Conservation (phyloP, 441 rosid genomes). For the Gossypium davidsonii region DNA sequence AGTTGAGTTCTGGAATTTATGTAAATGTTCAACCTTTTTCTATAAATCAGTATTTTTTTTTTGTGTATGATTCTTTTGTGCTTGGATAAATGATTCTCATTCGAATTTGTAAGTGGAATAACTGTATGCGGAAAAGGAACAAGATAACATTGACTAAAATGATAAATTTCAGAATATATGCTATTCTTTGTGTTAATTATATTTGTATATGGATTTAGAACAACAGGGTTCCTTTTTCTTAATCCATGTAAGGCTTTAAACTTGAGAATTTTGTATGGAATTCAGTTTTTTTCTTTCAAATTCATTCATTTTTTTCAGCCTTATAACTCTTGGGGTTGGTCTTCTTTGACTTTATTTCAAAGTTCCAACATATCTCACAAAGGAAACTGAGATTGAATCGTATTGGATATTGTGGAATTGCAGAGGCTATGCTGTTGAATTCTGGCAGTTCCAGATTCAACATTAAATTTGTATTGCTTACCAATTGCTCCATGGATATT, state of each 20-base stretch:
- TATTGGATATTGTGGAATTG: constrained; percentile 21
- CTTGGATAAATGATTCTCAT: constrained; percentile 19
- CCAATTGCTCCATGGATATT: constrained; percentile 14
- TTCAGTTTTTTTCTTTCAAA: constrained; percentile 5
- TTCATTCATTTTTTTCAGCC: neutral
- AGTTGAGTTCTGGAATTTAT: constrained; percentile 12
- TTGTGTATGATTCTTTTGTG: constrained; percentile 12
- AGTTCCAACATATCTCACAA: constrained; percentile 14
- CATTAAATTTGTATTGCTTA: constrained; percentile 19
- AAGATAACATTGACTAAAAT: too few relatives aligned
- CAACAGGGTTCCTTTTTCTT: neutral
- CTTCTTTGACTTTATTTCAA: constrained; percentile 24
- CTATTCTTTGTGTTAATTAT: constrained; percentile 21
- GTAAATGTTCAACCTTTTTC: neutral
- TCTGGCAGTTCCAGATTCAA: constrained; percentile 13
- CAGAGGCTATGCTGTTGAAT: constrained; percentile 19
- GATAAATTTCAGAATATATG: neutral
- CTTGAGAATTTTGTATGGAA: constrained; percentile 19
- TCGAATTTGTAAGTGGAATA: constrained; percentile 17
- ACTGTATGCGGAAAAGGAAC: constrained; percentile 20
- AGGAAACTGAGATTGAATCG: constrained; percentile 23
- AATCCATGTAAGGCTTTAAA: constrained; percentile 19
- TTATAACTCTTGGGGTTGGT: constrained; percentile 15
- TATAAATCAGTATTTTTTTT: neutral
- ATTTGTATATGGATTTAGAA: constrained; percentile 28